Conservation (phyloP, 2,329 filamentous ascomycete species). For the Claviceps maximensis region DNA sequence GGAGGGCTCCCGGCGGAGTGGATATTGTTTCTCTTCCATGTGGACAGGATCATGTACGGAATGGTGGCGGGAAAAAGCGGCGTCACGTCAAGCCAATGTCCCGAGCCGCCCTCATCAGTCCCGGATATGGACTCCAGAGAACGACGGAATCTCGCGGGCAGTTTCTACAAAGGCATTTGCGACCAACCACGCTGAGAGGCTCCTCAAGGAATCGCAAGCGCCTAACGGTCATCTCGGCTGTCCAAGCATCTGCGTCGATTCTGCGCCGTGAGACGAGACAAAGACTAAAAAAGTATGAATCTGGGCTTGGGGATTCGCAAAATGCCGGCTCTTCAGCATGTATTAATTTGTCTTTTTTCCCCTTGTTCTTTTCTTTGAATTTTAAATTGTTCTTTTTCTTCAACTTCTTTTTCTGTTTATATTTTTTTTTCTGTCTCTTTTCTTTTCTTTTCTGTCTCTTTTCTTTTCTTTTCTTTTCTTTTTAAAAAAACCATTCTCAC, state of each 20-base stretch:
- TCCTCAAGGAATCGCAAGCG: too few relatives aligned
- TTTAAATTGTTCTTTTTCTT: conserved; percentile 8
- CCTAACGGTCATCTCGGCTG: too few relatives aligned
- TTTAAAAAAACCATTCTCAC: not conserved
- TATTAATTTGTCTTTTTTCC: conserved; percentile 28
- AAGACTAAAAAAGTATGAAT: conserved; percentile 3
- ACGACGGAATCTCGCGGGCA: too few relatives aligned
- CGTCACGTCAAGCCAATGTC: not conserved
- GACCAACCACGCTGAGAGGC: too few relatives aligned
- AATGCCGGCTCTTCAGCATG: conserved; percentile 26
- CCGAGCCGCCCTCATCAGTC: too few relatives aligned
- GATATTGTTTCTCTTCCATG: not conserved
- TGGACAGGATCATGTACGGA: not conserved
- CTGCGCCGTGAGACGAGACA: conserved; percentile 8
- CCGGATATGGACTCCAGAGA: too few relatives aligned
- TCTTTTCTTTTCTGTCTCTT: not conserved
- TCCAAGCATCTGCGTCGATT: too few relatives aligned
- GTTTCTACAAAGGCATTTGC: too few relatives aligned
- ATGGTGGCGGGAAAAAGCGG: not conserved
- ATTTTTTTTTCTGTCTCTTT: not conserved
- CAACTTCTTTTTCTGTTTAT: conserved; percentile 12
- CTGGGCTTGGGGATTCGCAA: not conserved
- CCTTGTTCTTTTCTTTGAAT: conserved; percentile 25
- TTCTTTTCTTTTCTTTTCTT: not conserved
- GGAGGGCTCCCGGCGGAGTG: not conserved